Conservation (phyloP, 2,329 filamentous ascomycete species). For the Beauveria sp. region DNA sequence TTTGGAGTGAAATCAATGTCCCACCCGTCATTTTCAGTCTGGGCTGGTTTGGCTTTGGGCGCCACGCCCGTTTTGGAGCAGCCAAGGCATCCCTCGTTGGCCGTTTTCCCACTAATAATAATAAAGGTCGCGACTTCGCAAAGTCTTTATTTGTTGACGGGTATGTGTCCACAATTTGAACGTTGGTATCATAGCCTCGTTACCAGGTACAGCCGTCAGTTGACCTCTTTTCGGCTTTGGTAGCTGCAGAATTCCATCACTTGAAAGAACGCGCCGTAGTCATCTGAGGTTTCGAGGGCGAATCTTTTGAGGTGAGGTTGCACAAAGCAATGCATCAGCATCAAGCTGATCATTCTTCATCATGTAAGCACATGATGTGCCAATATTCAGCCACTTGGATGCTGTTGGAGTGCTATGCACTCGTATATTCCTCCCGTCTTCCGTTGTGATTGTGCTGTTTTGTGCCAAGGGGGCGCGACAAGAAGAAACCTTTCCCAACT, state of each 20-base stretch:
- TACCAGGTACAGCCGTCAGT: background rate
- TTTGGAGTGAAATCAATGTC: background rate
- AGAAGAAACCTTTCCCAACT: constrained; percentile 15
- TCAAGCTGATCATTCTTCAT: background rate
- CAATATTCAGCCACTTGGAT: background rate
- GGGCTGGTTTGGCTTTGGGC: background rate
- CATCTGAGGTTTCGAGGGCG: background rate
- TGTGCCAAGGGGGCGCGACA: background rate
- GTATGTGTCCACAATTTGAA: background rate
- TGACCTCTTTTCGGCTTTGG: background rate
- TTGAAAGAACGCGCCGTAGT: background rate
- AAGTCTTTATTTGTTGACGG: background rate
- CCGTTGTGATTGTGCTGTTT: background rate
- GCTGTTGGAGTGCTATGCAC: background rate
- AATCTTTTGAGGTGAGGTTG: background rate
- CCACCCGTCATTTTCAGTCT: background rate
- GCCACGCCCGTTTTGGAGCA: constrained; percentile 11
- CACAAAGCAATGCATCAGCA: background rate
- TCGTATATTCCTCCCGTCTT: too few relatives aligned
- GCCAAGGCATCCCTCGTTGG: background rate
- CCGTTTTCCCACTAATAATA: background rate
- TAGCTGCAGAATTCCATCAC: background rate
- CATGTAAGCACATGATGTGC: background rate
- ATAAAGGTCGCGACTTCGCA: background rate
- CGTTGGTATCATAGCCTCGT: background rate